Conservation (phyloP, 495 filamentous ascomycete species). For the Neurospora tetraspora region DNA sequence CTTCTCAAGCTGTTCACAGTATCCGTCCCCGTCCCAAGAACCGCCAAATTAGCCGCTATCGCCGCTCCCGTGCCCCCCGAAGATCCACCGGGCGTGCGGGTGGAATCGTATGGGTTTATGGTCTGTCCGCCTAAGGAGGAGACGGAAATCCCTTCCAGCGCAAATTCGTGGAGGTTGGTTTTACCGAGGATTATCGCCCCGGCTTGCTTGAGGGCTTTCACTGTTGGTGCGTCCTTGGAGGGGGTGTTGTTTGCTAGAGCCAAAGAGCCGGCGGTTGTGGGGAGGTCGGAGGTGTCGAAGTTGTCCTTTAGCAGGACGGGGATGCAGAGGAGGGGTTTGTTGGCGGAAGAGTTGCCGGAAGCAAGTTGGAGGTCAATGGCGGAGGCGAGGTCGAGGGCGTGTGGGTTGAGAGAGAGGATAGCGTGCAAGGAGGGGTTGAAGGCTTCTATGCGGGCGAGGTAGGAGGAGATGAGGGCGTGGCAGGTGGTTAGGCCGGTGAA, state of each 20-base stretch:
- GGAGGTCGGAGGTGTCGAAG: constrained; percentile 41
- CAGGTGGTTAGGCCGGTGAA: constrained; percentile 40
- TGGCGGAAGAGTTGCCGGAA: constrained; percentile 24
- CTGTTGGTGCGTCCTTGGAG: constrained; percentile 25
- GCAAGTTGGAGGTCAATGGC: constrained; percentile 34
- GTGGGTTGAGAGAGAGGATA: constrained; percentile 42
- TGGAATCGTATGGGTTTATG: constrained; percentile 50
- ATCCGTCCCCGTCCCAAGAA: constrained; percentile 52
- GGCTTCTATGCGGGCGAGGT: constrained; percentile 43
- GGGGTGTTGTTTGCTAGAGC: constrained; percentile 38
- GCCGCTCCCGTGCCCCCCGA: constrained; percentile 54
- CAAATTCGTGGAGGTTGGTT: constrained; percentile 54
- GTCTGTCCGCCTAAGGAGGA: constrained; percentile 54
- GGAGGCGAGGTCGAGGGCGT: constrained; percentile 39
- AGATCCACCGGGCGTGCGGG: constrained; percentile 53
- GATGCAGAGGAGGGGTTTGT: constrained; percentile 44
- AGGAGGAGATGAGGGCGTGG: constrained; percentile 41
- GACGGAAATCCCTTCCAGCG: constrained; percentile 50
- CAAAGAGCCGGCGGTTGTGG: constrained; percentile 44
- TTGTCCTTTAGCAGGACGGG: constrained; percentile 58
- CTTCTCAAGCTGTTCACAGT: constrained; percentile 50
- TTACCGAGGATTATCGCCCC: constrained; percentile 61
- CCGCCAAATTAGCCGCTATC: constrained; percentile 46
- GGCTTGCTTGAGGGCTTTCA: constrained; percentile 21
- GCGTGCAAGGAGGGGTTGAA: constrained; percentile 49